Evolutionary conservation across 129 eudicot genomes (phyloP), one percentile per base, ranked within the genome.

Genomic region (Artemisia argyi): DNA sequence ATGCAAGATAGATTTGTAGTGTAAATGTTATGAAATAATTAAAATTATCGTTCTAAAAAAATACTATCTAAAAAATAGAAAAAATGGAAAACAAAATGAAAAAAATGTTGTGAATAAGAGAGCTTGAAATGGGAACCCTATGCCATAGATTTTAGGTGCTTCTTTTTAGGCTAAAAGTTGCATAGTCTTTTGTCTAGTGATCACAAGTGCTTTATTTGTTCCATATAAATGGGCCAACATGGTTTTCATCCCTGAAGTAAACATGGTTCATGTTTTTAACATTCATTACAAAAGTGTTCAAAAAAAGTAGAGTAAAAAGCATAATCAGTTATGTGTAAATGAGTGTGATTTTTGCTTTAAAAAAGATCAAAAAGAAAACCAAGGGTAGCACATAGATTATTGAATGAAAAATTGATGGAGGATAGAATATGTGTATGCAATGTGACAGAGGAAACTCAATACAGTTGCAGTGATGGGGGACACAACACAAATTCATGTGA

Each of bases 401-500:
- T 71, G 54, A 20, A 19, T 67, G 13, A 67, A 68, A 30, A 52
- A 4, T 5, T 30, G 49, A 53, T 28, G 72, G 61, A 35, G 60
- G 48, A 18, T 53, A 9, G 56, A 61, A 72, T 61, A 48, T 22
- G 68, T 44, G 68, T 44, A 60, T 24, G 50, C 24, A 59, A 73
- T 17, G 77, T 73, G 77, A 73, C 67, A 72, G 48, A 58, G 76
- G 76, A 61, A 72, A 30, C 69, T 72, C 69, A 60, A 60, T 14
- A 26, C 24, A 44, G 76, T 49, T 66, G 66, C 26, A 76, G 74
- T 76, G 80, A 76, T 69, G 80, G 80, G 68, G 73, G 80, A 66
- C 70, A 46, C 74, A 57, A 76, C 74, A 57, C 75, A 68, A 55
- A 64, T 68, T 68, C 74, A 76, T 76, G 80, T 76, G 80, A 68